Evolutionary conservation across 148 eudicot genomes (phyloP), one percentile per base, ranked within the genome.

Genomic region (Vaccinium macrocarpon): DNA sequence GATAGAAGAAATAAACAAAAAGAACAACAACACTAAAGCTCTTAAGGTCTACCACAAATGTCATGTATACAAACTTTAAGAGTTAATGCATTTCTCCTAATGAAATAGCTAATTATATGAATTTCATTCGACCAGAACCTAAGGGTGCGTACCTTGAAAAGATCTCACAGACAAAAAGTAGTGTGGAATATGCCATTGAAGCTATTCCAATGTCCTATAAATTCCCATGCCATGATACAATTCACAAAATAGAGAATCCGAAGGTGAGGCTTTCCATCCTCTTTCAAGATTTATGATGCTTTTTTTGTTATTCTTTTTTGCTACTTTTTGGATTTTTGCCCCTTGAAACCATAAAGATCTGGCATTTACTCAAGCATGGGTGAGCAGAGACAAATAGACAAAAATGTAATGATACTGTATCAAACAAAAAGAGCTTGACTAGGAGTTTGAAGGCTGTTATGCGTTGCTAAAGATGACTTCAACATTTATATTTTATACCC

Each of bases 211-310:
- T 68, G 73, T 32, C 18, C 18, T 68, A 11, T 13, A 27, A 68
- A 68, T 13, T 1, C 14, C 73, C 15, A 27, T 7, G 11, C 2
- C 5, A 6, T 68, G 18, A 27, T 68, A 68, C 38, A 14, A 27
- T 27, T 25, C 18, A 27, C 38, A 18, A 2, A 27, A 13, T 27
- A 15, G 73, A 21, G 25, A 21, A 68, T 27, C 18, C 73, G 0
- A 14, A 68, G 73, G 73, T 68, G 73, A 68, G 73, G 73, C 73
- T 13, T 68, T 68, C 73, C 73, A 68, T 29, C 38, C 18, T 68
- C 38, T 68, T 68, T 32, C 73, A 12, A 68, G 38, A 10, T 68
- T 68, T 27, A 68, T 68, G 73, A 68, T 1, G 42, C 73, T 68
- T 16, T 68, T 66, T 32, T 14, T 25, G 13, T 68, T 12, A 27